Percentiles rank a stretch among this genome's conserved stretches.
These are phyloP conservation scores for Mortierella sp. DNA, from an alignment of 371 early-diverging fungal species.

Conservation along the genomic window DNA sequence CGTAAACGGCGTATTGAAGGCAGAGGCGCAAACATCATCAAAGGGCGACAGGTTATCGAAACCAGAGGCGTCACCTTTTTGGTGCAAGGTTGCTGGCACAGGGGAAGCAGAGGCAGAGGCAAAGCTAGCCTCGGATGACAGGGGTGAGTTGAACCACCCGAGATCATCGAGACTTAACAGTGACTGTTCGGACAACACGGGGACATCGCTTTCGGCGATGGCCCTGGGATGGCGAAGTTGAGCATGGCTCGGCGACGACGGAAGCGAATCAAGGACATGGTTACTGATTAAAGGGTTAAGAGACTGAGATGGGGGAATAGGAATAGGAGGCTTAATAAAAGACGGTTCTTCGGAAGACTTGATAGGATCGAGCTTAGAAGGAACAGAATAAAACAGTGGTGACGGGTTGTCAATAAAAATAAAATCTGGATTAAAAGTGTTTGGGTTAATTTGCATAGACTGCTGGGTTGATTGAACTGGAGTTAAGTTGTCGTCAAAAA, in stretches of 20 bases:
- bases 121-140: constrained; percentile 18
- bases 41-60: constrained; percentile 53
- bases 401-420: constrained; percentile 40
- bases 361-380: constrained; percentile 17
- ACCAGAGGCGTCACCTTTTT: constrained; percentile 31
- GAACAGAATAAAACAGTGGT: constrained; percentile 16
- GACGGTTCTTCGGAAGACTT: constrained; percentile 15
- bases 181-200: constrained; percentile 25
- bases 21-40: constrained; percentile 50
- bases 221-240: constrained; percentile 5
- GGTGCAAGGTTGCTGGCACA: constrained; percentile 21
- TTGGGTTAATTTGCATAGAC: constrained; percentile 26
- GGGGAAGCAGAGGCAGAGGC: constrained; percentile 34
- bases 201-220: constrained; percentile 6
- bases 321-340: constrained; percentile 37
- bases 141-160: constrained; percentile 29
- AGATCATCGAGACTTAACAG: constrained; percentile 33
- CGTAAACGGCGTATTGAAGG: constrained; percentile 38
- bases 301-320: constrained; percentile 26
- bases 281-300: constrained; percentile 4
- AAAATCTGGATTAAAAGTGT: constrained; percentile 27
- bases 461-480: constrained; percentile 13
- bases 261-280: constrained; percentile 9
- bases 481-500: constrained; percentile 39
- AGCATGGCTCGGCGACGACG: constrained; percentile 23